Evolutionary conservation across 805 yeast genomes (phyloP), one percentile per base, ranked within the genome.

Genomic region (Zygotorulaspora chibaensis): DNA sequence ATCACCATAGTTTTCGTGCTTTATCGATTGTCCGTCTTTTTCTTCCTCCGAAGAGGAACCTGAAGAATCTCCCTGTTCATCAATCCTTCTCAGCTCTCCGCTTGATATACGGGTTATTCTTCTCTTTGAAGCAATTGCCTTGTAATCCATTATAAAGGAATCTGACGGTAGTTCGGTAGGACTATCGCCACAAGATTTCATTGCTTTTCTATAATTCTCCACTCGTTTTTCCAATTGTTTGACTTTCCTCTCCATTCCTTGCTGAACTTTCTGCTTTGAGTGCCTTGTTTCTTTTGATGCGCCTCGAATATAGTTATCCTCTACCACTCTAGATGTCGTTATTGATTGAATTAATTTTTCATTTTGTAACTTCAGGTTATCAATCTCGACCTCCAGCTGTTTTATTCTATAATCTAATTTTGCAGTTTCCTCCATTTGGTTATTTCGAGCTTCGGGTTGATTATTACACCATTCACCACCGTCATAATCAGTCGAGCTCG

Each of bases 291-390:
- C 50, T 23, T 48, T 43, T 26, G 50, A 36, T 3, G 56, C 57
- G 31, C 49, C 56, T n/a, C 53, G 46, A 40, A 58, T 49, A 42
- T 55, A 51, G 29, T 48, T 53, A 31, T 61, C 63, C 41, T 61
- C 63, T 9, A 54, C 50, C n/a, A 55, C 48, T 31, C 59, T 52
- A 33, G 56, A 58, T 6, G 53, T 50, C 10, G 55, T 55, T 34
- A 65, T 57, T 3, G 67, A 56, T 35, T 58, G 57, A 20, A 63
- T 53, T 31, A 65, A 40, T 43, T 60, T 62, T 40, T 63, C 65
- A 49, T 66, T 66, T 33, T 63, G 67, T 27, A 64, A 41, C 50
- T 56, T 63, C 26, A 66, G 45, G 38, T 66, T 69, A 30, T 55
- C 55, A 13, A 65, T 61, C 36, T 65, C 62, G 11, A 65, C 23